A percentile compares a stretch with the other conserved stretches of the same genome.
These are phyloP conservation scores for Fraxinus excelsior DNA, from an alignment of 257 asterid genomes.

Conservation along the genomic window DNA sequence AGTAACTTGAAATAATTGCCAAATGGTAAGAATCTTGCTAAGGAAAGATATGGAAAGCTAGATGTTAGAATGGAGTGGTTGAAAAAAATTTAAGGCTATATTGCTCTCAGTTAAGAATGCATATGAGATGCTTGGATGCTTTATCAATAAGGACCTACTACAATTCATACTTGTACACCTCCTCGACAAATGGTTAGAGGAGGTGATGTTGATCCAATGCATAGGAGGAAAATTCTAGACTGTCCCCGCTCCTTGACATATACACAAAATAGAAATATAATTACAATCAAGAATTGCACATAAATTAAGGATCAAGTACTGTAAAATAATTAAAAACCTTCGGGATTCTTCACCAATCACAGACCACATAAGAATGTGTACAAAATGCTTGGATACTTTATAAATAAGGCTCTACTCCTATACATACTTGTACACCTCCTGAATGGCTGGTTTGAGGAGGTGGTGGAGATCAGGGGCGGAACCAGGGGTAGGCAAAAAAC, in stretches of 20 bases:
- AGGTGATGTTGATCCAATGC: not conserved
- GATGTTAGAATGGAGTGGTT: not conserved
- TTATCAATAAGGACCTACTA: not conserved
- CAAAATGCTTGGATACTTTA: not conserved
- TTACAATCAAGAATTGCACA: not conserved
- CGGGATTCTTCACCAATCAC: not conserved
- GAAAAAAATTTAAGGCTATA: no score
- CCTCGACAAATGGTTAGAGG: not conserved
- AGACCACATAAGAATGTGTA: not conserved
- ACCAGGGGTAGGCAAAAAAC: no score
- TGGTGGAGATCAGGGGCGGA: not conserved
- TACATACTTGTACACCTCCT: not conserved
- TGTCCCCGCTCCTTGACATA: not conserved
- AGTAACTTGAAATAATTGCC: no score
- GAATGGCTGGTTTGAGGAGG: not conserved
- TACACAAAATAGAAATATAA: not conserved
- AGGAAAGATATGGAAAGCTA: not conserved
- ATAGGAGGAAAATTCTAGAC: no score
- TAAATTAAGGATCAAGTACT: not conserved
- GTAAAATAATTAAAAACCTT: no score
- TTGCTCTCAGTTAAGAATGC: not conserved
- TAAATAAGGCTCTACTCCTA: not conserved
- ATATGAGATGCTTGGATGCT: not conserved
- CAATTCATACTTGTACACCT: not conserved
- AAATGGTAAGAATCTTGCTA: not conserved